Conservation (phyloP, 2,329 filamentous ascomycete species). For the Fusarium foetens region DNA sequence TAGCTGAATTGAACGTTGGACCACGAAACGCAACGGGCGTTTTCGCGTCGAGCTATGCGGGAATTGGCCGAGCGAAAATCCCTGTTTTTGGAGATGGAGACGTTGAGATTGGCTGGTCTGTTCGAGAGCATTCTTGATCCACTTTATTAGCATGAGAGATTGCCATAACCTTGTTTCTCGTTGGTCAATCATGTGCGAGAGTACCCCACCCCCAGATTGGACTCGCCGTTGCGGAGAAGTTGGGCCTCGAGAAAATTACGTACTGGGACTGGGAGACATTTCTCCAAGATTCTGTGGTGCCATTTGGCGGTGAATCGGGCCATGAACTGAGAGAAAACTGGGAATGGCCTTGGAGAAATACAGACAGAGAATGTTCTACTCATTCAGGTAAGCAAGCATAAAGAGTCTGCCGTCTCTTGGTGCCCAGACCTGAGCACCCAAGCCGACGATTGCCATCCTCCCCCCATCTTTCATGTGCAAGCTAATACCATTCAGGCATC, state of each 20-base stretch:
- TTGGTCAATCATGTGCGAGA: neutral
- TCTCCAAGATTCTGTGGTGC: constrained; percentile 15
- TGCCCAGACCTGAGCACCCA: neutral
- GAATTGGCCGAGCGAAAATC: constrained; percentile 2
- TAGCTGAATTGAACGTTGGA: neutral
- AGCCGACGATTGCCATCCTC: neutral
- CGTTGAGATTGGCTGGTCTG: neutral
- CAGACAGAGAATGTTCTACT: neutral
- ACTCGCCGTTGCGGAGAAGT: constrained; percentile 9
- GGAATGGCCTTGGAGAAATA: accelerated
- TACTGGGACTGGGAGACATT: neutral
- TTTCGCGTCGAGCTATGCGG: neutral
- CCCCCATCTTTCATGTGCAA: neutral
- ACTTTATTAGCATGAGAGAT: constrained; percentile 10
- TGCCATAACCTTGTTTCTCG: neutral
- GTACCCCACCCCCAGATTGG: constrained; percentile 16
- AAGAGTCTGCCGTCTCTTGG: neutral
- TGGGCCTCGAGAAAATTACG: neutral
- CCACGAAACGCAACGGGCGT: neutral
- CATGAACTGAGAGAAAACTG: neutral
- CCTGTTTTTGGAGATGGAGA: neutral
- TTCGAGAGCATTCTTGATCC: constrained; percentile 18
- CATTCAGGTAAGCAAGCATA: neutral
- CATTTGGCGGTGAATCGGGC: neutral
- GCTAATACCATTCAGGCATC: constrained; percentile 12